Evolutionary conservation across 371 early-diverging fungal genomes (phyloP).

Genomic region (Syncephalastrum sp.): DNA sequence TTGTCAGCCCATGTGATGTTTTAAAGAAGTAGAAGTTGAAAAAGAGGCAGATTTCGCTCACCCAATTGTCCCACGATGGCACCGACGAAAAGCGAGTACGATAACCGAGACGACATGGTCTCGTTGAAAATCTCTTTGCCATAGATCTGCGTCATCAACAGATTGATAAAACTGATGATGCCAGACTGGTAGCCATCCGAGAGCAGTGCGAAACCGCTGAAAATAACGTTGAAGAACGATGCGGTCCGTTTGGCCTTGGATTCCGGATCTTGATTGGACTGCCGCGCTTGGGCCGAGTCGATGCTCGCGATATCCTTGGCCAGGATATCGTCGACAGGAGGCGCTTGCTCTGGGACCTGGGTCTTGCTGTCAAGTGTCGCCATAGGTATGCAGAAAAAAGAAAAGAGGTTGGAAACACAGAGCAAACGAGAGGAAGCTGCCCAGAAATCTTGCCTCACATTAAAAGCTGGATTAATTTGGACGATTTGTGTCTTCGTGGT

Average conservation of each 20-base stretch:
- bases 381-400: no score
- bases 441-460: no score
- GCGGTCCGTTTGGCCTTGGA: conserved; percentile 20
- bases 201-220: conserved; percentile 39
- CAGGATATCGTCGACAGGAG: no score
- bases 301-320: no score
- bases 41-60: conserved; percentile 9
- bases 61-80: conserved; percentile 49
- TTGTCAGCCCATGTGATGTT: not conserved
- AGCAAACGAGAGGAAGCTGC: no score
- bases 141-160: conserved; percentile 33
- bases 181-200: conserved; percentile 50
- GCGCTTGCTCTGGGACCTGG: no score
- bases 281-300: no score
- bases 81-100: conserved; percentile 48
- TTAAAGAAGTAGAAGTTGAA: conserved; percentile 5
- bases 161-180: conserved; percentile 39
- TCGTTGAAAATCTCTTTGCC: conserved; percentile 29
- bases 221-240: conserved; percentile 39
- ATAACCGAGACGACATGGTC: conserved; percentile 35
- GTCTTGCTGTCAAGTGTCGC: no score
- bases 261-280: not conserved
- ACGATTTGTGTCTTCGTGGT: no score
- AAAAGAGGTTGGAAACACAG: no score
- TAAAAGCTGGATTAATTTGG: no score